Conservation (phyloP, 345 rosid genomes). For the Corchorus capsularis region DNA sequence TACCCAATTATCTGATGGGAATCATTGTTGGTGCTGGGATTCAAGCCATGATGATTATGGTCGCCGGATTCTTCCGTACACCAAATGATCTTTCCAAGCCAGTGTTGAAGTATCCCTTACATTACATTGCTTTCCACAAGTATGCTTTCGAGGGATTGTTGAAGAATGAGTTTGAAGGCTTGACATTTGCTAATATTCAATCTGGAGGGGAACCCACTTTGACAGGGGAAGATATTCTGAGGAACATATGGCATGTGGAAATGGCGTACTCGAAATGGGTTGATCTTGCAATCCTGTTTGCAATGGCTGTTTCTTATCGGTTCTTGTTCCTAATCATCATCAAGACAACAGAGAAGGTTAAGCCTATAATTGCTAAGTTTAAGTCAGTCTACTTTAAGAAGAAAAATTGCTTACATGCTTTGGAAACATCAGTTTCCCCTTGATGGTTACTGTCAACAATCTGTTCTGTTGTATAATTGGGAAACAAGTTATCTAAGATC, state of each 20-base stretch:
- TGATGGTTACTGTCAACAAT: no score
- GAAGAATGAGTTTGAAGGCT: slow-evolving; percentile 56
- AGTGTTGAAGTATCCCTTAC: slow-evolving; percentile 50
- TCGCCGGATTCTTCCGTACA: slow-evolving; percentile 52
- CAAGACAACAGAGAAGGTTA: slow-evolving; percentile 35
- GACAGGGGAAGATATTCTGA: slow-evolving; percentile 38
- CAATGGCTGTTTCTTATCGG: slow-evolving; percentile 43
- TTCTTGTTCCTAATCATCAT: slow-evolving; percentile 37
- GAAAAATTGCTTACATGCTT: no score
- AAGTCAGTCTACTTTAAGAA: not conserved
- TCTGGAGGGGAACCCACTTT: slow-evolving; percentile 3
- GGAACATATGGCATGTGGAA: slow-evolving; percentile 42
- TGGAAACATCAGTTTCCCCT: no score
- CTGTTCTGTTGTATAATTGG: no score
- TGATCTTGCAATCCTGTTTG: slow-evolving; percentile 43
- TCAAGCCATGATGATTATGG: slow-evolving; percentile 51
- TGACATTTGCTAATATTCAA: slow-evolving; percentile 21
- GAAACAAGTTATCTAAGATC: no score
- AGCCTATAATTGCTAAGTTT: slow-evolving; percentile 12
- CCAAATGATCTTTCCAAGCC: slow-evolving; percentile 46
- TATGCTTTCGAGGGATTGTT: slow-evolving; percentile 51
- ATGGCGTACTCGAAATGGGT: slow-evolving; percentile 57
- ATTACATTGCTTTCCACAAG: slow-evolving; percentile 47
- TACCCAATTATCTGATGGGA: slow-evolving; percentile 57
- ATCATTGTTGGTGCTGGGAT: slow-evolving; percentile 55